Evolutionary conservation across 495 filamentous ascomycete species (phyloP).

Genomic region (Apiosordaria backusii): DNA sequence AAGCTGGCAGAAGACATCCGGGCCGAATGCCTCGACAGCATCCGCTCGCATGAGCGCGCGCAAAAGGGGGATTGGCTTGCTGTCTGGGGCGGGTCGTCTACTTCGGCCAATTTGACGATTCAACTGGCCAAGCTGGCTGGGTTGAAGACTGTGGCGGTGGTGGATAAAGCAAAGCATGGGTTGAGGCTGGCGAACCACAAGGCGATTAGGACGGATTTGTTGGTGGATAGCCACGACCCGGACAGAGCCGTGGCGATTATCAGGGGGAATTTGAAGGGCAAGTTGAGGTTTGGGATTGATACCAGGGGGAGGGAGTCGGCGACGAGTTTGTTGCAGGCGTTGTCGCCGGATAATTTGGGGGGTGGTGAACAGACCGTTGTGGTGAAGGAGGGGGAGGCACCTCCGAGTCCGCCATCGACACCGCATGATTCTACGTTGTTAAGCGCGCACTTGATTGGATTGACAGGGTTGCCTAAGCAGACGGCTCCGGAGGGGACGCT

Average conservation of each 20-base stretch:
- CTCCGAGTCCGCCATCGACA: slow-evolving; percentile 25
- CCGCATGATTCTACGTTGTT: slow-evolving; percentile 27
- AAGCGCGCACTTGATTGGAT: slow-evolving; percentile 54
- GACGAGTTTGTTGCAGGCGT: slow-evolving; percentile 44
- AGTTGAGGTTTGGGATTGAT: slow-evolving; percentile 61
- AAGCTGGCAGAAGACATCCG: slow-evolving; percentile 51
- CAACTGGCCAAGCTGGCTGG: slow-evolving; percentile 60
- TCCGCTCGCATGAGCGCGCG: slow-evolving; percentile 42
- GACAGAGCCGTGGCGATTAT: slow-evolving; percentile 60
- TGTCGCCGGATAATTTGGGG: slow-evolving; percentile 31
- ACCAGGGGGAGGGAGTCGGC: slow-evolving; percentile 59
- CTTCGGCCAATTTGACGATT: slow-evolving; percentile 55
- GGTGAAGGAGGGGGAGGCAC: slow-evolving; percentile 4
- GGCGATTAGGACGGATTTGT: slow-evolving; percentile 46
- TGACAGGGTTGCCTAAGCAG: slow-evolving; percentile 59
- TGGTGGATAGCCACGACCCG: slow-evolving; percentile 60
- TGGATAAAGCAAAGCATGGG: slow-evolving; percentile 60
- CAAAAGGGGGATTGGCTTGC: slow-evolving; percentile 60
- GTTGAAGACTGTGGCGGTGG: slow-evolving; percentile 55
- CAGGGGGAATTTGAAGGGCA: slow-evolving; percentile 47
- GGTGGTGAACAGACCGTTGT: neutral
- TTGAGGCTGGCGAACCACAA: slow-evolving; percentile 48
- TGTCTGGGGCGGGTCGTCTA: slow-evolving; percentile 67
- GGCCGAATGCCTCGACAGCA: slow-evolving; percentile 50
- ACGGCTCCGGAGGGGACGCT: slow-evolving; percentile 37